Evolutionary conservation across 306 rosid genomes (phyloP).

Genomic region (peach (Prunus persica)): Prunus_persica_NCBIv2 NC_034013.1:10693001-10693500

Average conservation of each 20-base stretch:
- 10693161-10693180: not conserved
- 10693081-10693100: not conserved
- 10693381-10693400: not conserved
- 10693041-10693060: not conserved
- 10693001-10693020: slow-evolving; percentile 74
- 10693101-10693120: not conserved
- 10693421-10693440: slow-evolving; percentile 83
- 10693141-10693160: not conserved
- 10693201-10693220: not conserved
- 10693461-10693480: slow-evolving; percentile 85
- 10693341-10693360: not conserved
- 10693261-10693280: not conserved
- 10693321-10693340: not conserved
- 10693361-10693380: not conserved
- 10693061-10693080: not conserved
- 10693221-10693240: not conserved
- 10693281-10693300: not conserved
- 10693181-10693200: too few relatives aligned
- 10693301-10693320: too few relatives aligned
- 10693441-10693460: slow-evolving; percentile 80
- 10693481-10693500: slow-evolving; percentile 55
- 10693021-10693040: slow-evolving; percentile 15
- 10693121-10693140: not conserved
- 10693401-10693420: slow-evolving; percentile 39
- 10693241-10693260: not conserved